These are phyloP conservation scores for Cytospora piceicola DNA, from an alignment of 2,329 filamentous ascomycete species.

Conservation along the genomic window DNA sequence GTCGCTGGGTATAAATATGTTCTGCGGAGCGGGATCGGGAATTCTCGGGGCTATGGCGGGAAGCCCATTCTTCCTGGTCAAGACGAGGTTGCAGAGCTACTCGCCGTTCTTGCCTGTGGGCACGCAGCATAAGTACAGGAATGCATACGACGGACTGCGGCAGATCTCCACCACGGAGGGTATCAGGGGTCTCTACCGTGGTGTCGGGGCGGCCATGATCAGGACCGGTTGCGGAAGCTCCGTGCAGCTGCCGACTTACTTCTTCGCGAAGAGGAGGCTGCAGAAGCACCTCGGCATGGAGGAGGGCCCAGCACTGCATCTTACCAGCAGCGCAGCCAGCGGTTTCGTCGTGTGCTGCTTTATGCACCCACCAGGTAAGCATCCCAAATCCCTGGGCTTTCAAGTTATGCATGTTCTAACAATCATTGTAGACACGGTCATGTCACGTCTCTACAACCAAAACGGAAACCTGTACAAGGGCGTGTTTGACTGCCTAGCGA, in stretches of 20 bases:
- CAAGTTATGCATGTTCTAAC: constrained; percentile 17
- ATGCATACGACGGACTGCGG: constrained; percentile 79
- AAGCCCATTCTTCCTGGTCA: constrained; percentile 96
- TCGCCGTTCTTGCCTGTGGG: constrained; percentile 92
- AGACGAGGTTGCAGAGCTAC: constrained; percentile 92
- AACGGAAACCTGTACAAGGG: constrained; percentile 95
- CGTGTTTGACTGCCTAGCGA: constrained; percentile 87
- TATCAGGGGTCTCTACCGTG: constrained; percentile 80
- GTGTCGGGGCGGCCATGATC: constrained; percentile 92
- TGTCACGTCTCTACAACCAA: constrained; percentile 99
- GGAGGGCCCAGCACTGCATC: constrained; percentile 85
- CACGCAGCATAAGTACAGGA: constrained; percentile 92
- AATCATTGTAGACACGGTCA: constrained; percentile 75
- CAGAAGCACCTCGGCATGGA: constrained; percentile 84
- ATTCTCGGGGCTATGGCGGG: constrained; percentile 91
- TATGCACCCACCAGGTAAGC: constrained; percentile 91
- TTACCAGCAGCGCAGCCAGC: constrained; percentile 85
- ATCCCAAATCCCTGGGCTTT: background rate
- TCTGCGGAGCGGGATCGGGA: constrained; percentile 86
- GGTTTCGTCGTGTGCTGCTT: constrained; percentile 97
- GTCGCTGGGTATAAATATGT: constrained; percentile 88
- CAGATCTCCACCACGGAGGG: constrained; percentile 83
- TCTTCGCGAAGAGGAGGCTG: constrained; percentile 90
- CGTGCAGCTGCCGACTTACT: constrained; percentile 96
- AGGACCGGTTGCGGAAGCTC: constrained; percentile 94